These are phyloP conservation scores for Talaromyces albobiverticillius DNA, from an alignment of 2,329 filamentous ascomycete genomes.

Conservation along the genomic window DNA sequence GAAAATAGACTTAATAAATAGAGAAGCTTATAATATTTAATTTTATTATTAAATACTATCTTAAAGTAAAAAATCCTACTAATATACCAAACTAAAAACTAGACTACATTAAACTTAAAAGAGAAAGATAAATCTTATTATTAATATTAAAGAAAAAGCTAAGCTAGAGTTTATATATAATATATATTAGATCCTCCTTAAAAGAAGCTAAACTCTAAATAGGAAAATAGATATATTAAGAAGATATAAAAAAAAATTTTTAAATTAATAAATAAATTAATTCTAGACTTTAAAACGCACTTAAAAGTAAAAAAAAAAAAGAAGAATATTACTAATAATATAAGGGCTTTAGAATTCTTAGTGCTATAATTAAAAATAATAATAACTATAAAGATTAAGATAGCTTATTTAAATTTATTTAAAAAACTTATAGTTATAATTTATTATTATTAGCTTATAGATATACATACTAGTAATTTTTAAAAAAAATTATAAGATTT, in stretches of 20 bases:
- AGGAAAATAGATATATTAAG: background rate
- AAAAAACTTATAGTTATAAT: background rate
- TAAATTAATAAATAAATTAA: background rate
- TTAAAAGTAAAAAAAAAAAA: background rate
- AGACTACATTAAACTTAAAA: background rate
- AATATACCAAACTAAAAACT: background rate
- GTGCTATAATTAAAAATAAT: background rate
- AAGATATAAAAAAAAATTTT: background rate
- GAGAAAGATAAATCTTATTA: background rate
- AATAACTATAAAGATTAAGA: background rate
- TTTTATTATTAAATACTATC: background rate
- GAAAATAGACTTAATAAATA: background rate
- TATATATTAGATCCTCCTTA: no score
- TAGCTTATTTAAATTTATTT: background rate
- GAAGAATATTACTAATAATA: background rate
- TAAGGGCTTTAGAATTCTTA: background rate
- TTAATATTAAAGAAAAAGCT: background rate
- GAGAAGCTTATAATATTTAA: background rate
- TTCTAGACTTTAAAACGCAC: background rate
- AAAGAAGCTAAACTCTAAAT: no score
- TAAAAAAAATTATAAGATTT: background rate
- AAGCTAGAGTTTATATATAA: background rate
- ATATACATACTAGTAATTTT: background rate
- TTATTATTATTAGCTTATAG: background rate
- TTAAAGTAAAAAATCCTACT: background rate